phyloP scores from a whole-genome alignment of 2,329 filamentous ascomycete species.

The Clarireedia paspali region DNA sequence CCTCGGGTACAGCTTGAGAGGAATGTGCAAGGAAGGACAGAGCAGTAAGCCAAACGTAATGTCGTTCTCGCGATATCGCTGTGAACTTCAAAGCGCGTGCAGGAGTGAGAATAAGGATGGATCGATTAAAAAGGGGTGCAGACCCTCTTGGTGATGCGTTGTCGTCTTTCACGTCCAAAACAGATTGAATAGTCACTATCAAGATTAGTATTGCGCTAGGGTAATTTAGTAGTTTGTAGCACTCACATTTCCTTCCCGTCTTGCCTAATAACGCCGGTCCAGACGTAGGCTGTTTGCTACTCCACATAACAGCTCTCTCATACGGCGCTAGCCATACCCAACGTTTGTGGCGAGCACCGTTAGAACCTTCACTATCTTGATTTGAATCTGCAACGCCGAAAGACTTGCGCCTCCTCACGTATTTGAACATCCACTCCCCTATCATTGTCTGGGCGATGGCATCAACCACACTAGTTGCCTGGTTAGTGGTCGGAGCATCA shows the following conservation, averaged over 20 bases:
- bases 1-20: slow-evolving; percentile 69
- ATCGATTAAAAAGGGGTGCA: slow-evolving; percentile 69
- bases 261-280: slow-evolving; percentile 88
- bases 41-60: slow-evolving; percentile 91
- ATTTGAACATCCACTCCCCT: slow-evolving; percentile 95
- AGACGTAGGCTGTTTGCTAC: slow-evolving; percentile 88
- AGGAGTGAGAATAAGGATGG: slow-evolving; percentile 89
- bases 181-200: slow-evolving; percentile 86
- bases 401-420: slow-evolving; percentile 78
- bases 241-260: slow-evolving; percentile 87
- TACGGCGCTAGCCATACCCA: slow-evolving; percentile 99
- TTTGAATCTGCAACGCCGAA: slow-evolving; percentile 71
- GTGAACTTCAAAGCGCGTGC: slow-evolving; percentile 95
- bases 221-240: too few relatives aligned
- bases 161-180: slow-evolving; percentile 93
- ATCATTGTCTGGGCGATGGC: slow-evolving; percentile 98
- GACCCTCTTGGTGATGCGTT: slow-evolving; percentile 72
- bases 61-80: slow-evolving; percentile 70
- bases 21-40: slow-evolving; percentile 93
- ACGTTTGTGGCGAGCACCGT: slow-evolving; percentile 74
- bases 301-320: slow-evolving; percentile 94
- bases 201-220: slow-evolving; percentile 24
- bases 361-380: slow-evolving; percentile 60
- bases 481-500: slow-evolving; percentile 32
- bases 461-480: slow-evolving; percentile 79